These are phyloP conservation scores for Ogataea paradorogensis DNA, from an alignment of 805 yeast genomes.

Conservation along the genomic window DNA sequence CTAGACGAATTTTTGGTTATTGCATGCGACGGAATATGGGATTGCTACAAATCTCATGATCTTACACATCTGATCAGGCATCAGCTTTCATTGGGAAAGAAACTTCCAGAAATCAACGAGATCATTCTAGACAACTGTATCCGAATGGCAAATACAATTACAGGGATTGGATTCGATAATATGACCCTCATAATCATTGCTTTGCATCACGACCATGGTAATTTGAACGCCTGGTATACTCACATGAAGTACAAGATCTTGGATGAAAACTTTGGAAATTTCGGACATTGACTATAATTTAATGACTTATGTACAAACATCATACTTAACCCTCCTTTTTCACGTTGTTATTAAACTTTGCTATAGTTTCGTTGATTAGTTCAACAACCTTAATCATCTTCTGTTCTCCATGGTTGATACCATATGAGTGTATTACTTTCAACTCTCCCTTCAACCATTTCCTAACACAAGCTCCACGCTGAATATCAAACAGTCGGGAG, in stretches of 20 bases:
- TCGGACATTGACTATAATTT: constrained; percentile 5
- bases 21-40: constrained; percentile 88
- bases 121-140: constrained; percentile 63
- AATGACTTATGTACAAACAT: constrained; percentile 6
- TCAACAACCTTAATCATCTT: constrained; percentile 57
- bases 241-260: constrained; percentile 43
- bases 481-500: constrained; percentile 72
- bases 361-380: constrained; percentile 42
- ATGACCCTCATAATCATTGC: constrained; percentile 75
- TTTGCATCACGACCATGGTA: constrained; percentile 40
- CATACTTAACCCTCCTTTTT: background rate
- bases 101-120: constrained; percentile 56
- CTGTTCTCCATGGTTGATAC: constrained; percentile 66
- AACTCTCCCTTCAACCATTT: constrained; percentile 53
- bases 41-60: constrained; percentile 57
- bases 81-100: constrained; percentile 55
- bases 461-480: constrained; percentile 64
- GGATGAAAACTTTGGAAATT: constrained; percentile 35
- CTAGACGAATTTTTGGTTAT: constrained; percentile 66
- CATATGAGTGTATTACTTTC: constrained; percentile 41
- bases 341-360: background rate
- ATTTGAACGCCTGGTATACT: constrained; percentile 56
- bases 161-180: constrained; percentile 81
- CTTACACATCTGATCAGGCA: constrained; percentile 54
- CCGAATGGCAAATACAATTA: constrained; percentile 65